phyloP scores from a whole-genome alignment of 2,329 filamentous ascomycete genomes.

The Hypomyces perniciosus region DNA sequence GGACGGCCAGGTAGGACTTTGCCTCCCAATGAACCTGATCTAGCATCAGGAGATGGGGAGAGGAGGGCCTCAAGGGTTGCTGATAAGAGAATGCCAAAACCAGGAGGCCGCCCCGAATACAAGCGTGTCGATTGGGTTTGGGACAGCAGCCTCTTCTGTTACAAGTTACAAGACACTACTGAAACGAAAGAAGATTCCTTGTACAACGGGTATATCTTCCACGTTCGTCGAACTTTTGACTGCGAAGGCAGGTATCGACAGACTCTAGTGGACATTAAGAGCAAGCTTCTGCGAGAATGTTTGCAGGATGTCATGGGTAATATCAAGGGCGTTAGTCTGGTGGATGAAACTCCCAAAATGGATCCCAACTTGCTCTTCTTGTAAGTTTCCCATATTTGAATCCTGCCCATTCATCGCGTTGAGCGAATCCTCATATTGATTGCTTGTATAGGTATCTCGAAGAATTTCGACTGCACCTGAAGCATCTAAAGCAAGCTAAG shows the following conservation, averaged over 20 bases:
- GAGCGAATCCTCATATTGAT: background rate
- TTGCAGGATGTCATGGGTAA: conserved; percentile 35
- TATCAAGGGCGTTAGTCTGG: conserved; percentile 58
- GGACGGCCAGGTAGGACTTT: background rate
- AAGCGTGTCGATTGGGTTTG: conserved; percentile 51
- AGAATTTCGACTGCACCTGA: conserved; percentile 60
- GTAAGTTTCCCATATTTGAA: conserved; percentile 27
- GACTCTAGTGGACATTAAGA: conserved; percentile 79
- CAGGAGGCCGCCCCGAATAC: conserved; percentile 27
- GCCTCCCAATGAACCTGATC: background rate
- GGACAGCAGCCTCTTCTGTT: conserved; percentile 45
- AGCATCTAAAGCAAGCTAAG: conserved; percentile 56
- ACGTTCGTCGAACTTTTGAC: conserved; percentile 75
- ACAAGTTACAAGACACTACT: conserved; percentile 49
- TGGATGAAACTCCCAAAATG: conserved; percentile 70
- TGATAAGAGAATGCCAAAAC: background rate
- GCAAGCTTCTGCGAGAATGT: conserved; percentile 67
- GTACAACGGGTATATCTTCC: conserved; percentile 77
- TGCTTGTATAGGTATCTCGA: conserved; percentile 59
- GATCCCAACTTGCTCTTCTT: conserved; percentile 67
- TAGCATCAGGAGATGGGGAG: background rate
- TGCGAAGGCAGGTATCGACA: conserved; percentile 72
- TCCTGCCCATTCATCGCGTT: background rate
- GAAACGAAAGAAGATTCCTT: conserved; percentile 41
- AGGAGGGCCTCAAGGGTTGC: background rate